Conservation (phyloP, 345 rosid species). For the Salix dunnii region DNA sequence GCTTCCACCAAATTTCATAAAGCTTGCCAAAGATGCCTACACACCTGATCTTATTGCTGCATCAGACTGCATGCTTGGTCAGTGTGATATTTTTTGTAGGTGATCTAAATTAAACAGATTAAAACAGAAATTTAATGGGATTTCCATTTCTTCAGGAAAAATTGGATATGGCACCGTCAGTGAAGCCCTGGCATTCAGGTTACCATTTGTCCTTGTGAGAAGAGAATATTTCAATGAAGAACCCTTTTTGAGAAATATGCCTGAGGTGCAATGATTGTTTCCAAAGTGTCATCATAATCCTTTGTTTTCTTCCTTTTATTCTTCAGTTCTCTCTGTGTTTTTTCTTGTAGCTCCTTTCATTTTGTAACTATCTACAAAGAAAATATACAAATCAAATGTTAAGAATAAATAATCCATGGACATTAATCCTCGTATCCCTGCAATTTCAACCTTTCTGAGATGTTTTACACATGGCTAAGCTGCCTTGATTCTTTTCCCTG, state of each 20-base stretch:
- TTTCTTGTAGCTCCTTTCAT: not conserved
- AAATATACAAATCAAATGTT: too few species aligned
- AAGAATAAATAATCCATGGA: too few species aligned
- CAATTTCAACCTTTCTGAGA: not conserved
- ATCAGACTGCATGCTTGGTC: constrained; percentile 99
- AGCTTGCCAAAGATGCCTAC: constrained; percentile 90
- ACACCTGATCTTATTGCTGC: constrained; percentile 99
- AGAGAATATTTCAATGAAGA: constrained; percentile 99
- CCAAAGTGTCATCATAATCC: not conserved
- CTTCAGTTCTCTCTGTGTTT: constrained; percentile 1
- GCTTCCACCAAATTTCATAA: constrained; percentile 87
- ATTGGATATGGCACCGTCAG: constrained; percentile 99
- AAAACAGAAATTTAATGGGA: constrained; percentile 4
- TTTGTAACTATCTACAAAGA: constrained; percentile 50
- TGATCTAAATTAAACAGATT: constrained; percentile 16
- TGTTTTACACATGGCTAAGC: not conserved
- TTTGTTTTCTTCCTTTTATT: not conserved
- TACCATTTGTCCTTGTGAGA: constrained; percentile 95
- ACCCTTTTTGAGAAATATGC: constrained; percentile 95
- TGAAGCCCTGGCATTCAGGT: constrained; percentile 86
- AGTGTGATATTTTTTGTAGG: constrained; percentile 33
- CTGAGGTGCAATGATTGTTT: constrained; percentile 57
- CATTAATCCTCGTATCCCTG: not conserved
- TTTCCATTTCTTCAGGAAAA: constrained; percentile 65
- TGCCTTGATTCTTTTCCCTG: constrained; percentile 1